Percentiles rank a stretch among this genome's conserved stretches.
These are phyloP conservation scores for Vinca minor DNA, from an alignment of 257 asterid genomes.

Conservation along the genomic window DNA sequence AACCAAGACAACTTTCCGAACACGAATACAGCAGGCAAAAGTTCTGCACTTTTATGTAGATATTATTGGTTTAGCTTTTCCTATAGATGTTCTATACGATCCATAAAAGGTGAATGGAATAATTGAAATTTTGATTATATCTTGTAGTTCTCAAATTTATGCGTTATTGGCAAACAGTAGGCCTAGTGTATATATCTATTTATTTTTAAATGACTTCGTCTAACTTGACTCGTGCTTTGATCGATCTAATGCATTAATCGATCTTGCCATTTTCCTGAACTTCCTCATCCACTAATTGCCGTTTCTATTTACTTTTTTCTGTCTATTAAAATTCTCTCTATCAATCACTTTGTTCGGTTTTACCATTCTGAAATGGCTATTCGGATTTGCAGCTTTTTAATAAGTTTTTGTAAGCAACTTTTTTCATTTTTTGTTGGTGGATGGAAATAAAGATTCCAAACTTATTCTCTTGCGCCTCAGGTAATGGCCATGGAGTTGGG, in stretches of 20 bases:
- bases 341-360: background rate
- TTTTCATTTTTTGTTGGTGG: background rate
- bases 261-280: no score
- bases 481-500: conserved; percentile 76
- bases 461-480: conserved; percentile 23
- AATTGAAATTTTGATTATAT: no score
- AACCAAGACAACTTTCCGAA: no score
- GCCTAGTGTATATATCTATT: background rate
- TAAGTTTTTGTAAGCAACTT: background rate
- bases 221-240: background rate
- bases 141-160: background rate
- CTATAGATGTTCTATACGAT: background rate
- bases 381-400: background rate
- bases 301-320: background rate
- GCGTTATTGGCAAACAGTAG: background rate
- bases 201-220: background rate
- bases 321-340: background rate
- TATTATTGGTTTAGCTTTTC: background rate
- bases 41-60: background rate
- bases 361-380: background rate
- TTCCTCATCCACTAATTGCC: background rate
- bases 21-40: background rate
- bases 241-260: background rate
- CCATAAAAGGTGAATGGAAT: background rate
- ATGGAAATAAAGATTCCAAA: background rate